A percentile compares a stretch with the other conserved stretches of the same genome.
phyloP scores from a whole-genome alignment of 129 eudicot genomes.

The Sambucus nigra region DNA sequence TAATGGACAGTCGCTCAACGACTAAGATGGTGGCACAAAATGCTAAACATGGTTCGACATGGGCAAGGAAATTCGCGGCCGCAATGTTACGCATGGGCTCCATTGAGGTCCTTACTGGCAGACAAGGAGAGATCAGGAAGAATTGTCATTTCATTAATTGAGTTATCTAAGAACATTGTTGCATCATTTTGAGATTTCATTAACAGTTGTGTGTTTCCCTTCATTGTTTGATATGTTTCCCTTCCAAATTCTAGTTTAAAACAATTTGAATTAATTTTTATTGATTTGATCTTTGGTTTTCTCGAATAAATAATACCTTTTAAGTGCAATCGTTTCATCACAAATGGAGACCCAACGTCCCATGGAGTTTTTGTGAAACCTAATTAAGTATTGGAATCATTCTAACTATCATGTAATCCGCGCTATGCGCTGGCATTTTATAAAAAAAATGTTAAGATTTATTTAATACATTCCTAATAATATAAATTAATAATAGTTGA shows the following conservation, averaged over 20 bases:
- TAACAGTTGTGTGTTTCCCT: not conserved
- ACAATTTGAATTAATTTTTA: no score
- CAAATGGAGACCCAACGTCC: no score
- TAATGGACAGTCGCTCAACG: constrained; percentile 15
- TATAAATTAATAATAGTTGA: no score
- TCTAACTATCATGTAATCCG: no score
- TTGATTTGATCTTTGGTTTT: no score
- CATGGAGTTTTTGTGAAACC: no score
- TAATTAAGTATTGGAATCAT: no score
- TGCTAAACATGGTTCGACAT: constrained; percentile 9
- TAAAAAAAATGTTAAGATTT: no score
- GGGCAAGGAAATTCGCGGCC: constrained; percentile 26
- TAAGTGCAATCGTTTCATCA: no score
- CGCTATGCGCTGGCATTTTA: no score
- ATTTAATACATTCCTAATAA: no score
- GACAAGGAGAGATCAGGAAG: constrained; percentile 29
- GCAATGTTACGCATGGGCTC: constrained; percentile 39
- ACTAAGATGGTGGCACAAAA: constrained; percentile 5
- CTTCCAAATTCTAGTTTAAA: not conserved
- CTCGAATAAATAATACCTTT: no score
- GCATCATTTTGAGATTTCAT: not conserved
- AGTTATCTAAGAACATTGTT: not conserved
- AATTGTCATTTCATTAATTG: constrained; percentile 19
- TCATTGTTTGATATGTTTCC: not conserved
- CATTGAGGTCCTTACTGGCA: constrained; percentile 26